A percentile compares a stretch with the other conserved stretches of the same genome.
These are phyloP conservation scores for Rhynchospora pubera DNA, from an alignment of 176 grass and related monocot genomes.

Conservation along the genomic window DNA sequence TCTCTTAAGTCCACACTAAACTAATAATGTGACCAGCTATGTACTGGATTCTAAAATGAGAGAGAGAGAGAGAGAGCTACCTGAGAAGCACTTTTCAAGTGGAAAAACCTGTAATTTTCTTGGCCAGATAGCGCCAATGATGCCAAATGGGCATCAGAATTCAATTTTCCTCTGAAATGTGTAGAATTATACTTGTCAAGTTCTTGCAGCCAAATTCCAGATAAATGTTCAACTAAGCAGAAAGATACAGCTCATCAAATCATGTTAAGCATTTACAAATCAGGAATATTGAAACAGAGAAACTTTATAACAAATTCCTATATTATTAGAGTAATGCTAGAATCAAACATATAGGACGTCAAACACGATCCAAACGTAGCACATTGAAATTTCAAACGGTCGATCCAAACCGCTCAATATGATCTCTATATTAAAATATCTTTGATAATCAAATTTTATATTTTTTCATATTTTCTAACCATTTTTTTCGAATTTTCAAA, in stretches of 20 bases:
- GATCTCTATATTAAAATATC: too few relatives aligned
- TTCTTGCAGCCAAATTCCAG: neutral
- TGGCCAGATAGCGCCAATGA: conserved; percentile 19
- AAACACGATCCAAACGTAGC: too few relatives aligned
- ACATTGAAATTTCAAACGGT: too few relatives aligned
- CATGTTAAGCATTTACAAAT: neutral
- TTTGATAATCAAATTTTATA: too few relatives aligned
- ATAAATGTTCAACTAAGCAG: neutral
- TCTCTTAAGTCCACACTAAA: neutral
- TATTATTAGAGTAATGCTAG: too few relatives aligned
- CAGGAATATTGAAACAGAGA: neutral
- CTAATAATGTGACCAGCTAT: neutral
- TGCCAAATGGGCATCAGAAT: conserved; percentile 7
- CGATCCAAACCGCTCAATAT: too few relatives aligned
- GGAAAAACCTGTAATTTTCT: conserved; percentile 49
- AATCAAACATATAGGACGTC: too few relatives aligned
- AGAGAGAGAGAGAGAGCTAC: conserved; percentile 26
- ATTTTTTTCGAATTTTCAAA: too few relatives aligned
- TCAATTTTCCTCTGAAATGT: conserved; percentile 38
- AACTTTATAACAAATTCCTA: neutral
- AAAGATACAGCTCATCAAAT: neutral
- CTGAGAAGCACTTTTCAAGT: conserved; percentile 75
- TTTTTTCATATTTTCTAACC: too few relatives aligned
- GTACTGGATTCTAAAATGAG: neutral
- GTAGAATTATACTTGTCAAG: conserved; percentile 13